Evolutionary conservation across 202 grass and related monocot genomes (phyloP), one percentile per base, ranked within the genome.

Genomic region (Miscanthus sacchariflorus): DNA sequence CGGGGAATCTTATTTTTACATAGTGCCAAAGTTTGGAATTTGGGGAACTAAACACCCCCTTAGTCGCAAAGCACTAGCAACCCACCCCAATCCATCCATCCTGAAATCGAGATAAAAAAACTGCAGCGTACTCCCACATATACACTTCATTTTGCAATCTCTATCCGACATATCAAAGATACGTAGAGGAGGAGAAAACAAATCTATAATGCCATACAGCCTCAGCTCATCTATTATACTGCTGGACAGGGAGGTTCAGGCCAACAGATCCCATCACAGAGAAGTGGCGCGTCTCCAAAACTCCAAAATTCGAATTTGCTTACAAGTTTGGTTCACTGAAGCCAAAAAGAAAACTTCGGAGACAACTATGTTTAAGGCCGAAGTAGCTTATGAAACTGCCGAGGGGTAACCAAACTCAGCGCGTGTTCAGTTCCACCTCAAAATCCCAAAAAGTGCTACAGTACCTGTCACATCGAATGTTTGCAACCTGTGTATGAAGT

Each of bases 331-430:
- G 66, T 68, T 68, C 66, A 68, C 28, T 35, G 6, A 35, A 15
- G 28, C 66, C 27, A 68, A 68, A 68, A 67, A 25, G 14, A 3
- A n/a, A n/a, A 68, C 25, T 33, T 33, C 65, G 28, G 65, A 7
- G 13, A 68, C 65, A 66, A 66, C 0, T 66, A 17, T 68, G 65
- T 68, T 68, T 33, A 68, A 0, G 2, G 65, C 65, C 27, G 27
- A 35, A 68, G 65, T 68, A 68, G 27, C 12, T 68, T 68, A 68
- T 68, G 66, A 68, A 68, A 68, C 66, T 35, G 66, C 28, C 27
- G 13, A 68, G 27, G 24, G 66, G 28, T 68, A 35, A 35, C 11
- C 13, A 68, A 35, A 30, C 28, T 30, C 28, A 30, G 28, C 28
- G 28, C 28, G 28, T 30, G 28, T 30, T 30, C 28, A 30, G 28